These are phyloP conservation scores for Neocallimastix lanati DNA, from an alignment of 192 early-diverging fungal genomes.

Conservation along the genomic window DNA sequence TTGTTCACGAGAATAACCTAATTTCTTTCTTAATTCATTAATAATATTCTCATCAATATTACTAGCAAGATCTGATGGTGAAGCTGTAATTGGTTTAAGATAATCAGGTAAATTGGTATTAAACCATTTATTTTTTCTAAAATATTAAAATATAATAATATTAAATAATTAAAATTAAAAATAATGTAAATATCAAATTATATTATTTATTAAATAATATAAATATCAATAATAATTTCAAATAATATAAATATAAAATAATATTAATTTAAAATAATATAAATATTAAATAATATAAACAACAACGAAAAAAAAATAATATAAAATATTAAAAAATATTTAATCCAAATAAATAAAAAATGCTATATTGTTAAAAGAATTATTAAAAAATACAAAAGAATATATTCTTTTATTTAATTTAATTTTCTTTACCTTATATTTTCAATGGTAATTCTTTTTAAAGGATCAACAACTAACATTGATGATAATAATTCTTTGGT, in stretches of 20 bases:
- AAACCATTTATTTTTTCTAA: slow-evolving; percentile 78
- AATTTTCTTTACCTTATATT: slow-evolving; percentile 34
- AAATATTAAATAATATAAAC: too few relatives aligned
- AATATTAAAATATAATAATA: neutral
- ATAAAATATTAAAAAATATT: too few relatives aligned
- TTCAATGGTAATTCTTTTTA: slow-evolving; percentile 81
- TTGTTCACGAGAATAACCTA: slow-evolving; percentile 45
- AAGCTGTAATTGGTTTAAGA: slow-evolving; percentile 49
- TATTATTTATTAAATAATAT: too few relatives aligned
- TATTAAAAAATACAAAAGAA: too few relatives aligned
- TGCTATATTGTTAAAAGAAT: too few relatives aligned
- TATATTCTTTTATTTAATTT: neutral
- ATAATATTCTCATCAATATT: slow-evolving; percentile 67
- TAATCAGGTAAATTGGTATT: slow-evolving; percentile 80
- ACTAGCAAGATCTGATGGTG: slow-evolving; percentile 19
- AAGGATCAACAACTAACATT: slow-evolving; percentile 89
- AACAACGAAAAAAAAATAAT: too few relatives aligned
- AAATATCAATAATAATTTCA: too few relatives aligned
- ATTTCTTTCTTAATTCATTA: slow-evolving; percentile 61
- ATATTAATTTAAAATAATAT: too few relatives aligned
- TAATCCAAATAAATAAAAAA: too few relatives aligned
- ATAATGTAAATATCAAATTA: too few relatives aligned
- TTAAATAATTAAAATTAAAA: too few relatives aligned
- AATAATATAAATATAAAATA: too few relatives aligned
- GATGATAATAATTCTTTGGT: slow-evolving; percentile 63